phyloP scores from a whole-genome alignment of 768 basidiomycete genomes.

The Hygrophorus russula region DNA sequence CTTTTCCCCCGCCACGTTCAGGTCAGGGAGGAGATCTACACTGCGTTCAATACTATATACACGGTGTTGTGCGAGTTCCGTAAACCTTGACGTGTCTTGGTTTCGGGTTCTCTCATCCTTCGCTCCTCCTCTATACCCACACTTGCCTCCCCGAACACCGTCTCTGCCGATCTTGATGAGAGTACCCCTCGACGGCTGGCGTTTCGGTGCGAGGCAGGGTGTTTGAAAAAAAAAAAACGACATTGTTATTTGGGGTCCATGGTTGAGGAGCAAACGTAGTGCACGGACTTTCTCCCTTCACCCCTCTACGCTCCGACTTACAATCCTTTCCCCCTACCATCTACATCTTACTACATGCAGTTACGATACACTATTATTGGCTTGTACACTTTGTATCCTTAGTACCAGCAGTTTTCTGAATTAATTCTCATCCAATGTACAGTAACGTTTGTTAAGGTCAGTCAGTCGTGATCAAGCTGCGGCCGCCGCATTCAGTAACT shows the following conservation, averaged over 20 bases:
- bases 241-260: constrained; percentile 14
- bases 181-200: constrained; percentile 6
- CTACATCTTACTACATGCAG: too few relatives aligned
- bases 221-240: constrained; percentile 12
- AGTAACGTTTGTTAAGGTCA: too few relatives aligned
- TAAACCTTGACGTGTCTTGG: constrained; percentile 47
- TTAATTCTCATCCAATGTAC: too few relatives aligned
- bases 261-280: constrained; percentile 31
- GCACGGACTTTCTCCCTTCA: constrained; percentile 30
- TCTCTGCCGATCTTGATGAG: constrained; percentile 2
- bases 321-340: too few relatives aligned
- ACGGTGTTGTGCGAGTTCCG: constrained; percentile 94
- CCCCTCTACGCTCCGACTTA: constrained; percentile 8
- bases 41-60: constrained; percentile 99
- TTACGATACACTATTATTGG: too few relatives aligned
- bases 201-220: not conserved
- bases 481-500: too few relatives aligned
- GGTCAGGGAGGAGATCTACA: constrained; percentile 99
- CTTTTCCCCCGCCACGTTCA: constrained; percentile 30
- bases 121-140: constrained; percentile 5
- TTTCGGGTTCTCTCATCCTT: constrained; percentile 2
- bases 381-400: too few relatives aligned
- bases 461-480: too few relatives aligned
- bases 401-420: too few relatives aligned
- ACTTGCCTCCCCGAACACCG: constrained; percentile 10